Percentiles rank a stretch among this genome's conserved stretches.
phyloP scores from a whole-genome alignment of 2,329 filamentous ascomycete genomes.

The Exophiala xenobiotica region DNA sequence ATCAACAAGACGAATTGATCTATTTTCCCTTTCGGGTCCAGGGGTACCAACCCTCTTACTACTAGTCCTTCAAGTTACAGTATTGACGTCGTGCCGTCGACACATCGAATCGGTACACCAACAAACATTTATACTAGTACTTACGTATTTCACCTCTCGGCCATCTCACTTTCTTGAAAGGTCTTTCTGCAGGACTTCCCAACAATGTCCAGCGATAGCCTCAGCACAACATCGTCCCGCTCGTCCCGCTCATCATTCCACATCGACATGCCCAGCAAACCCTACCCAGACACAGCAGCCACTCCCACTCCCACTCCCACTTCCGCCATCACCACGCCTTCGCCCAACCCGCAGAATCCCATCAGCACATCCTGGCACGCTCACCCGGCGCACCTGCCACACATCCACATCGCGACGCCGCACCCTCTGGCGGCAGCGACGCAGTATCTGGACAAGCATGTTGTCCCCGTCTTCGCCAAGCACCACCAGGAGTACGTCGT shows the following conservation, averaged over 20 bases:
- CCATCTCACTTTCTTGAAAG: too few species aligned
- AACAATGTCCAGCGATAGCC: neutral
- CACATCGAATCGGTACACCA: too few species aligned
- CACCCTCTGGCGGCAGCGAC: conserved; percentile 17
- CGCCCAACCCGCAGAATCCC: too few species aligned
- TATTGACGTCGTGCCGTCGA: too few species aligned
- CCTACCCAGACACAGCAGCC: too few species aligned
- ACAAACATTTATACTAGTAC: too few species aligned
- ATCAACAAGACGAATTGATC: too few species aligned
- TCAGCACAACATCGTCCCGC: neutral
- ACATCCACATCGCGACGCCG: conserved; percentile 21
- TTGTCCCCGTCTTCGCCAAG: conserved; percentile 22
- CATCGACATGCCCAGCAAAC: neutral
- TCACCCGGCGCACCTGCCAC: neutral
- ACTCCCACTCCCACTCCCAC: neutral
- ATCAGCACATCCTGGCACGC: neutral
- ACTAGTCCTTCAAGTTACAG: too few species aligned
- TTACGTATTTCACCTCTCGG: too few species aligned
- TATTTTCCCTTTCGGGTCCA: too few species aligned
- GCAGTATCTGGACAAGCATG: conserved; percentile 23
- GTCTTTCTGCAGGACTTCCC: too few species aligned
- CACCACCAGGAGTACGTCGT: conserved; percentile 19
- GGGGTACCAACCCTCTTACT: too few species aligned
- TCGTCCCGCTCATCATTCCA: neutral
- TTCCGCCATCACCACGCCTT: neutral